These are phyloP conservation scores for Dothistroma septosporum DNA, from an alignment of 2,329 filamentous ascomycete genomes.

Conservation along the genomic window DNA sequence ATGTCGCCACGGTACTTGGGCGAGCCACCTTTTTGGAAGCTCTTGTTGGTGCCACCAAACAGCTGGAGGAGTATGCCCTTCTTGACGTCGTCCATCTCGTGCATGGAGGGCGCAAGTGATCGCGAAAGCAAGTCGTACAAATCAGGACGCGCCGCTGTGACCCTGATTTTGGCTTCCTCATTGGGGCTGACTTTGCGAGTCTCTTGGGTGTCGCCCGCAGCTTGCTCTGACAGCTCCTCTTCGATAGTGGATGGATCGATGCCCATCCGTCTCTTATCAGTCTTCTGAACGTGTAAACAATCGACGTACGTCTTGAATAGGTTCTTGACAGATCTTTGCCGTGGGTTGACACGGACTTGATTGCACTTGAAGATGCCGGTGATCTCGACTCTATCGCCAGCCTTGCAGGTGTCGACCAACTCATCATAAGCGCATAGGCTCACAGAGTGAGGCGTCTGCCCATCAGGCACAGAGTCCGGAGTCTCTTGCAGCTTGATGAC, in stretches of 20 bases:
- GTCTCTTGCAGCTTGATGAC: slow-evolving; percentile 98
- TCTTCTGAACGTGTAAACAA: slow-evolving; percentile 91
- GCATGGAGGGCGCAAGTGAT: slow-evolving; percentile 89
- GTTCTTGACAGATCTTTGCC: slow-evolving; percentile 86
- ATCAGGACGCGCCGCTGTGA: slow-evolving; percentile 72
- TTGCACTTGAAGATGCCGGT: slow-evolving; percentile 97
- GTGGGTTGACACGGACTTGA: slow-evolving; percentile 87
- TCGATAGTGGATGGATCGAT: slow-evolving; percentile 86
- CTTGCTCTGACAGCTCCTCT: slow-evolving; percentile 70
- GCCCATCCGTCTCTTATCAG: slow-evolving; percentile 90
- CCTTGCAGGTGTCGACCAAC: slow-evolving; percentile 94
- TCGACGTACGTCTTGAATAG: slow-evolving; percentile 98
- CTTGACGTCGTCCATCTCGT: slow-evolving; percentile 98
- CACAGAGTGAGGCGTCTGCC: slow-evolving; percentile 95
- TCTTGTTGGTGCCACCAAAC: slow-evolving; percentile 97
- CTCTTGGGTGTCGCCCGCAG: slow-evolving; percentile 71
- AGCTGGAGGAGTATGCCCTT: slow-evolving; percentile 95
- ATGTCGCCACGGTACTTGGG: slow-evolving; percentile 96
- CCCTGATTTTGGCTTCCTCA: slow-evolving; percentile 83
- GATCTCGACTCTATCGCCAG: slow-evolving; percentile 90
- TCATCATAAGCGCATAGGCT: slow-evolving; percentile 96
- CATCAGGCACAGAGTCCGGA: slow-evolving; percentile 87
- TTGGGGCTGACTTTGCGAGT: slow-evolving; percentile 77
- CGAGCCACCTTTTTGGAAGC: slow-evolving; percentile 91
- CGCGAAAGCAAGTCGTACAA: slow-evolving; percentile 89